Conservation (phyloP, 2,329 filamentous ascomycete genomes). For the Curvularia eragrostidis region DNA sequence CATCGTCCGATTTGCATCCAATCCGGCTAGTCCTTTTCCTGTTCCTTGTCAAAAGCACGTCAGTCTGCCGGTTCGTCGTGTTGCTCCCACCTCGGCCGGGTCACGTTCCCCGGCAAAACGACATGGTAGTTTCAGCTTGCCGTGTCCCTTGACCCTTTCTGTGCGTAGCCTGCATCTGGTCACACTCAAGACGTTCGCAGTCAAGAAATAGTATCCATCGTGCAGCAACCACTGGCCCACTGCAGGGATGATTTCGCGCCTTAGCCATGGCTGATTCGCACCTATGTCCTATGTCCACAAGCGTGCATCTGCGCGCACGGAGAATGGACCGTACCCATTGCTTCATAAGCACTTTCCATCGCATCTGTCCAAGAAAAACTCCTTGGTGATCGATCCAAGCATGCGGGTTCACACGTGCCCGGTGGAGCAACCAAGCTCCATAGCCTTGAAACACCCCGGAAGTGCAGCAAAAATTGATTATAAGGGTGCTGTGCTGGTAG, state of each 20-base stretch:
- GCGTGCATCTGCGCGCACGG: background rate
- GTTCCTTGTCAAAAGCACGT: conserved; percentile 20
- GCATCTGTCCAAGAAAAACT: background rate
- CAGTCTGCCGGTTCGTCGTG: conserved; percentile 22
- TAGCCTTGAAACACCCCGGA: background rate
- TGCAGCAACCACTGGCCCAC: conserved; percentile 17
- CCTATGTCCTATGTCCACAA: no score
- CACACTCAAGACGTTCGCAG: conserved; percentile 28
- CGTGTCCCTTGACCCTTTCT: conserved; percentile 13
- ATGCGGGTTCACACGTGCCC: background rate
- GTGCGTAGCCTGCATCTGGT: conserved; percentile 23
- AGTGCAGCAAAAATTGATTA: background rate
- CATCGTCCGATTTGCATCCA: conserved; percentile 29
- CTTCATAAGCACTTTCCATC: background rate
- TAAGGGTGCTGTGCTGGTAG: background rate
- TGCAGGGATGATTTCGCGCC: conserved; percentile 8
- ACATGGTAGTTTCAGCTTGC: conserved; percentile 18
- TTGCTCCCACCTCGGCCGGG: conserved; percentile 16
- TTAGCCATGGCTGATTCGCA: conserved; percentile 13
- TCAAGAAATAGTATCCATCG: conserved; percentile 18
- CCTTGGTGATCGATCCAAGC: background rate
- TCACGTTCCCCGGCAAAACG: conserved; percentile 26
- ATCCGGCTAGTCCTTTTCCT: conserved; percentile 29
- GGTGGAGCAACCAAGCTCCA: background rate
- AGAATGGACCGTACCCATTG: conserved; percentile 1